These are phyloP conservation scores for Chlorociboria aeruginascens DNA, from an alignment of 495 filamentous ascomycete genomes.

Conservation along the genomic window DNA sequence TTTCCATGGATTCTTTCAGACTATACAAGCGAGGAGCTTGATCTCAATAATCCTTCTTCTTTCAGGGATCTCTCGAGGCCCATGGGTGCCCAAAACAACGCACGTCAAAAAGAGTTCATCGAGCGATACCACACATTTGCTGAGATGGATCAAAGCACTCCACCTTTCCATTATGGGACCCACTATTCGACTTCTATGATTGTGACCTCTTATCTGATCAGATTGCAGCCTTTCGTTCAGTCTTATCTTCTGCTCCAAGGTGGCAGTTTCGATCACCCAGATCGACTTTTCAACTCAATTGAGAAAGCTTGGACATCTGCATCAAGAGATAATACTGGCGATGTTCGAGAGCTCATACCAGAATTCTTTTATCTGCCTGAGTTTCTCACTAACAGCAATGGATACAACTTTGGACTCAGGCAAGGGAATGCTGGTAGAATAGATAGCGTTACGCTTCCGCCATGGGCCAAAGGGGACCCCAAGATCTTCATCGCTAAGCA, in stretches of 20 bases:
- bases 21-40: conserved; percentile 91
- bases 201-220: conserved; percentile 89
- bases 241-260: conserved; percentile 96
- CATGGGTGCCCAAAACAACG: conserved; percentile 83
- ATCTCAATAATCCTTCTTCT: conserved; percentile 66
- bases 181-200: conserved; percentile 99
- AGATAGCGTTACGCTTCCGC: conserved; percentile 74
- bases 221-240: conserved; percentile 89
- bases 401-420: conserved; percentile 80
- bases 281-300: conserved; percentile 89
- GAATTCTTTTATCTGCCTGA: conserved; percentile 97
- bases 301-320: conserved; percentile 85
- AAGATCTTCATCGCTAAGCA: conserved; percentile 94
- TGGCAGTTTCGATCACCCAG: conserved; percentile 91
- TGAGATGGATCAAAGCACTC: conserved; percentile 68
- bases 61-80: conserved; percentile 91
- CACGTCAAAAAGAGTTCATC: conserved; percentile 62
- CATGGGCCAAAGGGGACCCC: conserved; percentile 94
- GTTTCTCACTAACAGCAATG: conserved; percentile 82
- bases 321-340: conserved; percentile 78
- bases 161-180: conserved; percentile 93
- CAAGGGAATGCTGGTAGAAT: conserved; percentile 71
- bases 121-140: conserved; percentile 79
- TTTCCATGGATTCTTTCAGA: conserved; percentile 96
- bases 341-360: conserved; percentile 86